Evolutionary conservation across 768 basidiomycete genomes (phyloP), one percentile per base, ranked within the genome.

Genomic region (Lepiota venenata): DNA sequence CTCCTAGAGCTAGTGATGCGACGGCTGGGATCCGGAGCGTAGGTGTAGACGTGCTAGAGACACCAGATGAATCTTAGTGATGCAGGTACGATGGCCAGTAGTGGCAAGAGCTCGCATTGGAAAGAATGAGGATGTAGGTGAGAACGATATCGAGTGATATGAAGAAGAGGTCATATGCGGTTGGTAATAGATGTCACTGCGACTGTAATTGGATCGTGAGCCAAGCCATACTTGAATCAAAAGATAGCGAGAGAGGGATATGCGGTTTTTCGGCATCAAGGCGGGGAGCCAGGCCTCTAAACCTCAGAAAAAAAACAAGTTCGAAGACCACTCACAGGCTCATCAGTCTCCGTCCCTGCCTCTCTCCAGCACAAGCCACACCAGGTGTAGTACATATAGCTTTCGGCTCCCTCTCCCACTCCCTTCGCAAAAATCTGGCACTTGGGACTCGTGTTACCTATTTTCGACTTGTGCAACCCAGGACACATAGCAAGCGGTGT

Each of bases 301-400:
- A 29, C 4, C 27, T 29, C 27, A 29, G 27, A 41, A 55, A 46
- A 35, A n/a, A n/a, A n/a, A n/a, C n/a, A n/a, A n/a, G n/a, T n/a
- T n/a, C n/a, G n/a, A n/a, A n/a, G n/a, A n/a, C n/a, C n/a, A 71
- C 87, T 72, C 64, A 89, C 88, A 35, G 83, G 83, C 61, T 90
- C 88, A 60, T 90, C 88, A 12, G 80, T 75, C 63, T 91, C 88
- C 0, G 88, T 89, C 64, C 90, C 88, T 0, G 88, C n/a, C n/a
- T 89, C 69, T 90, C 88, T 6, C 86, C 86, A 21, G 85, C 86
- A 57, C 87, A 83, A 38, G 71, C 62, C 51, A 72, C 71, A 2
- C 78, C 85, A n/a, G 79, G 81, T 0, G 80, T 73, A 0, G 87
- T 89, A n/a, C 80, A 85, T 60, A 89, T 88, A 32, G 66, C 67